Percentiles rank a stretch among this genome's conserved stretches.
These are phyloP conservation scores for Peltaster fructicola DNA, from an alignment of 2,329 filamentous ascomycete species.

Conservation along the genomic window DNA sequence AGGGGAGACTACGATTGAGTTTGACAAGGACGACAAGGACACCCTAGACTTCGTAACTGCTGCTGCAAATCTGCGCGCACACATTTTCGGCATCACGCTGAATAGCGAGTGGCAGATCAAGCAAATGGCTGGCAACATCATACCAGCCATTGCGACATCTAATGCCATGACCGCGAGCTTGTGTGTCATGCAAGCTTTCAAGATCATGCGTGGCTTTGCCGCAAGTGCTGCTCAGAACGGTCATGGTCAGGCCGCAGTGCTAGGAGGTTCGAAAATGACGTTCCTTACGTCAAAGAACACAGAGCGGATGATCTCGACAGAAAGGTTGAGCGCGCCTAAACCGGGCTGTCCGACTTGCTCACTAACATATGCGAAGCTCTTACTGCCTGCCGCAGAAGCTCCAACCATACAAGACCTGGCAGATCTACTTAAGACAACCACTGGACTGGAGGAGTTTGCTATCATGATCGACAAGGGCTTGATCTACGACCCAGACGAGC, in stretches of 20 bases:
- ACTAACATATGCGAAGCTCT: slow-evolving; percentile 13
- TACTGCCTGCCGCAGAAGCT: slow-evolving; percentile 3
- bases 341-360: slow-evolving; percentile 65
- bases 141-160: slow-evolving; percentile 92
- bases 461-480: slow-evolving; percentile 56
- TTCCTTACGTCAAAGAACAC: slow-evolving; percentile 55
- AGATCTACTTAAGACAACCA: slow-evolving; percentile 49
- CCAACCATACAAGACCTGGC: slow-evolving; percentile 70
- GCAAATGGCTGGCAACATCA: slow-evolving; percentile 98
- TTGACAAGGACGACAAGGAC: slow-evolving; percentile 94
- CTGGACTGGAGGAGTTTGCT: slow-evolving; percentile 65
- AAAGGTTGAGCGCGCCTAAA: slow-evolving; percentile 47
- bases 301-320: slow-evolving; percentile 40
- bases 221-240: slow-evolving; percentile 2
- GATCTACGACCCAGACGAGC: slow-evolving; percentile 81
- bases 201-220: slow-evolving; percentile 45
- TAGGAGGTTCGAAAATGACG: slow-evolving; percentile 46
- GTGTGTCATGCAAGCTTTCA: slow-evolving; percentile 83
- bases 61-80: slow-evolving; percentile 74
- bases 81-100: slow-evolving; percentile 71
- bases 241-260: slow-evolving; percentile 1
- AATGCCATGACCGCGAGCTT: slow-evolving; percentile 91
- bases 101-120: slow-evolving; percentile 95
- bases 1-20: slow-evolving; percentile 48
- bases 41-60: slow-evolving; percentile 89